Conservation (phyloP, 441 rosid genomes). For the Populus hybrid region DNA sequence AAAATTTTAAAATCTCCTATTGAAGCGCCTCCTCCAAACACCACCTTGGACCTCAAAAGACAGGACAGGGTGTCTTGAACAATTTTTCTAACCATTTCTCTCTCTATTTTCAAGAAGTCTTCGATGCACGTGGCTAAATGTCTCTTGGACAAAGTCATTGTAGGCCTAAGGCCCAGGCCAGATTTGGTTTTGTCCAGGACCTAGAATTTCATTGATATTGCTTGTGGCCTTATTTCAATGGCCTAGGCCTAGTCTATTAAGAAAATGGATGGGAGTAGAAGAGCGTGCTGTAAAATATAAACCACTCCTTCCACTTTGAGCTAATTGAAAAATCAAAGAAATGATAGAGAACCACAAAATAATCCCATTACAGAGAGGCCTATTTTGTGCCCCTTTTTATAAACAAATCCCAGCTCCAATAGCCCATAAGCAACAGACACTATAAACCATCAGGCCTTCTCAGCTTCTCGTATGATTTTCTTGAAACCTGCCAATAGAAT, state of each 20-base stretch:
- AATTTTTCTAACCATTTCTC: background rate
- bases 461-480: constrained; percentile 46
- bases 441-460: constrained; percentile 7
- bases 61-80: background rate
- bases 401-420: background rate
- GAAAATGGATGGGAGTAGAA: background rate
- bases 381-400: no score
- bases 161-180: background rate
- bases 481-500: constrained; percentile 34
- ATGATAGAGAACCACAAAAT: background rate
- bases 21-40: no score
- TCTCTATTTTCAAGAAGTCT: background rate
- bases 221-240: background rate
- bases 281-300: background rate
- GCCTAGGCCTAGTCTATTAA: background rate
- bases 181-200: background rate
- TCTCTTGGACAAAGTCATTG: background rate
- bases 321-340: background rate
- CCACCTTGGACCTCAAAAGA: no score
- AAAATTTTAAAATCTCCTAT: no score
- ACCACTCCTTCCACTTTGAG: background rate
- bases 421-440: background rate
- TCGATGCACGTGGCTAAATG: background rate
- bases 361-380: background rate
- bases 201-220: background rate